A percentile compares a stretch with the other conserved stretches of the same genome.
These are phyloP conservation scores for Podospora pseudoanserina DNA, from an alignment of 495 filamentous ascomycete genomes.

Conservation along the genomic window DNA sequence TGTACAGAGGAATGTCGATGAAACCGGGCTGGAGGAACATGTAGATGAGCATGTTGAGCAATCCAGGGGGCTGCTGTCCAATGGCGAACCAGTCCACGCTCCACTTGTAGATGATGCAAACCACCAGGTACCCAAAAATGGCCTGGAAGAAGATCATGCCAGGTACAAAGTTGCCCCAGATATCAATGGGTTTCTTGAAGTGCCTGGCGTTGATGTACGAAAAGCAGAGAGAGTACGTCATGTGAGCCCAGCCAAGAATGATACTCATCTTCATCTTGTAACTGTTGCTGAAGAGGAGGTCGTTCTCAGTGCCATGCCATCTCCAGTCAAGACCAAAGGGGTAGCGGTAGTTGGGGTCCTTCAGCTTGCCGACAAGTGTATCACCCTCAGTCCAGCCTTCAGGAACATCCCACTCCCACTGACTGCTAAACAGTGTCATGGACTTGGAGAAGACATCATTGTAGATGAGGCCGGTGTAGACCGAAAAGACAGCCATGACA, in stretches of 20 bases:
- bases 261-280: conserved; percentile 99
- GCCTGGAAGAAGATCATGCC: conserved; percentile 99
- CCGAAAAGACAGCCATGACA: conserved; percentile 94
- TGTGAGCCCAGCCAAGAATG: conserved; percentile 91
- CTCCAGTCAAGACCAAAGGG: conserved; percentile 95
- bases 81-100: conserved; percentile 75
- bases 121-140: conserved; percentile 95
- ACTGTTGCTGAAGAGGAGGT: conserved; percentile 90
- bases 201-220: conserved; percentile 90
- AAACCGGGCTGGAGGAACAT: conserved; percentile 92
- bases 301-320: conserved; percentile 94
- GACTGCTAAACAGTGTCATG: conserved; percentile 79
- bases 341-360: conserved; percentile 64
- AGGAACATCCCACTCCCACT: conserved; percentile 77
- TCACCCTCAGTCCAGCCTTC: conserved; percentile 56
- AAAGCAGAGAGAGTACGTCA: conserved; percentile 95
- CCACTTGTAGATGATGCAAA: conserved; percentile 97
- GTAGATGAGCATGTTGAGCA: conserved; percentile 99
- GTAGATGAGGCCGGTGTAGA: conserved; percentile 96
- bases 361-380: conserved; percentile 59
- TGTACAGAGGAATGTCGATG: conserved; percentile 66
- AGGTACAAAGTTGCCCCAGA: conserved; percentile 94
- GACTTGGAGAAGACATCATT: conserved; percentile 96
- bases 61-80: conserved; percentile 67
- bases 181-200: conserved; percentile 90